phyloP scores from a whole-genome alignment of 441 rosid genomes.

The Mallotus repandus region DNA sequence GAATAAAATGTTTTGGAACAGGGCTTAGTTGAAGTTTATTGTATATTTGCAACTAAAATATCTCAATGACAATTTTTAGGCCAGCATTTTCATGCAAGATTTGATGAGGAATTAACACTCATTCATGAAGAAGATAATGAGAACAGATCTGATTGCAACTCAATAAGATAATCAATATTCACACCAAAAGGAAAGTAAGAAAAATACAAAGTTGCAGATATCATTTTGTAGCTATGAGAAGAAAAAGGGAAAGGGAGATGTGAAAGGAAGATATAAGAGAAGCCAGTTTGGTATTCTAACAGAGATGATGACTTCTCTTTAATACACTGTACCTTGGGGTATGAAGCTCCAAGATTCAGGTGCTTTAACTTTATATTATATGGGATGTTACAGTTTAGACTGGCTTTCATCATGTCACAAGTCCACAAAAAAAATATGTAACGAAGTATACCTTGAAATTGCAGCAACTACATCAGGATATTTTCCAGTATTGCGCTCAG shows the following conservation, averaged over 20 bases:
- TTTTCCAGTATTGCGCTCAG: constrained; percentile 86
- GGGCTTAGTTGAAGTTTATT: too few relatives aligned
- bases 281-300: neutral
- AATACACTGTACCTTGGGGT: constrained; percentile 3
- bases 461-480: constrained; percentile 82
- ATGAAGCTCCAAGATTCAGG: neutral
- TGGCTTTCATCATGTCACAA: constrained; percentile 1
- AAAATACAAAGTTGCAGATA: neutral
- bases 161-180: neutral
- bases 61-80: neutral
- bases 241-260: neutral
- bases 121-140: neutral
- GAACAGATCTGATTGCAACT: neutral
- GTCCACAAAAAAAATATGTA: constrained; percentile 11
- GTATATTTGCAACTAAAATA: neutral
- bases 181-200: neutral
- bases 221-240: neutral
- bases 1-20: neutral
- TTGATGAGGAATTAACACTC: neutral
- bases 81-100: neutral
- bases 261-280: neutral
- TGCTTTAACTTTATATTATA: neutral
- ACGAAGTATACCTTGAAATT: constrained; percentile 55
- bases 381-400: neutral
- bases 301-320: neutral